Base-by-base conservation (phyloP, 345 rosid species). In the Salix viminalis region DNA sequence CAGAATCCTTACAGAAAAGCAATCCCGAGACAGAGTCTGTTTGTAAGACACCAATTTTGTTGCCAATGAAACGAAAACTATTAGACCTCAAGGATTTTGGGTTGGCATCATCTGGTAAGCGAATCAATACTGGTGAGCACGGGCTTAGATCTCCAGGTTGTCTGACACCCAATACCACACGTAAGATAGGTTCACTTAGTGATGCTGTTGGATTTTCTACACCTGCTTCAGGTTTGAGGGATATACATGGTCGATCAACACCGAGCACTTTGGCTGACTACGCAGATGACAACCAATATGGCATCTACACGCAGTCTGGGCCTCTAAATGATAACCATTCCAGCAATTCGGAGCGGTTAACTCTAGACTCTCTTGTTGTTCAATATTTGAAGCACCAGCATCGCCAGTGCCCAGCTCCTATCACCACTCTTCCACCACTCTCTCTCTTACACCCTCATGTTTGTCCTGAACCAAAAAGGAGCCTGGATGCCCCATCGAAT, bases 381-480 rank as follows among this genome's bases (percentile, higher is more conserved):
- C 99, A 96, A 84, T 93, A 89, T 84, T 82, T 96, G 82, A 96
- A 96, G 85, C 98, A 96, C 76, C 99, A 93, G 76, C 99, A 96
- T 85, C 93, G 99, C 67, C 99, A 96, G 81, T 96, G 99, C 82
- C 96, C 91, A 72, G 99, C 99, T 79, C 99, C 99, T 60, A 90
- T 96, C 78, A 93, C 99, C 9, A 96, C 99, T 78, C 94, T 96
- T 69, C 99, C 99, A 15, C 98, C 99, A 28, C 91, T 96, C 79
- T 93, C 98, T 76, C 94, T 96, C 64, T 75, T 96, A 69, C 97
- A 96, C 65, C 97, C 93, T 26, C 99, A 96, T 86, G 88, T 92
- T 78, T 96, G 99, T 83, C 98, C 99, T 44, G 98, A 93, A 76
- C 99, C 98, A 44, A 96, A 90, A 81, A 84, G 97, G 80, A 84